Base-by-base conservation (phyloP, 768 basidiomycete genomes). In the Pleurotus tuoliensis region DNA sequence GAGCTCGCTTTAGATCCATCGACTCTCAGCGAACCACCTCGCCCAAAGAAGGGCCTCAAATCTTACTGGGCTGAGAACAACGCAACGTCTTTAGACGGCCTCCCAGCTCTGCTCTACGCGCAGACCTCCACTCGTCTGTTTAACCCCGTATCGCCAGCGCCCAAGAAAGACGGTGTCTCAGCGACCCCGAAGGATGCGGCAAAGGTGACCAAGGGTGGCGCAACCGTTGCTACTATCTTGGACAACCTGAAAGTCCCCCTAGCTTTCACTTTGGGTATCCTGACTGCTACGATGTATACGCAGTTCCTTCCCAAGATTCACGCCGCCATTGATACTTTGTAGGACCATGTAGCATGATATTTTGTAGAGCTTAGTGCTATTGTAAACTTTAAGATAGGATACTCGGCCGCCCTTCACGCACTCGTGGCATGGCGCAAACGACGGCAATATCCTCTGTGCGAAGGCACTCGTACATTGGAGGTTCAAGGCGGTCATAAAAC, bases 361-460 rank as follows among this genome's bases (percentile, higher is more conserved):
- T 34, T 34, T 34, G 30, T 34, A 34, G 4, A 4, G 30, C 11
- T 11, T 34, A 34, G 8, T 34, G 30, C 30, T 34, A 8, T 11
- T 34, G 30, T 34, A 34, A 9, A 34, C 11, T 34, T 34, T 34
- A 2, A 11, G 30, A 11, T 34, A 8, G 30, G 30, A 34, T 34
- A 34, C 11, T 24, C 24, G 24, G 24, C 24, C 24, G 24, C 24
- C 24, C 24, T 24, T 24, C 24, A 73, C 82, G 51, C 61, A 87
- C 86, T 82, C 7, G 71, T 76, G 2, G 86, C 89, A 3, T 84
- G 79, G 30, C 8, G 30, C 9, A 34, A 3, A 82, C 76, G 63
- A 89, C 86, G 0, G 80, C 71, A 3, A 85, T 73, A 24, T 88
- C 75, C 82, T 84, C 86, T 88, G 61, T 39, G 25, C 48, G 12